Evolutionary conservation across 1,284 basidiomycete genomes (phyloP), one percentile per base, ranked within the genome.

Genomic region (Fomitopsis schrenkii): DNA sequence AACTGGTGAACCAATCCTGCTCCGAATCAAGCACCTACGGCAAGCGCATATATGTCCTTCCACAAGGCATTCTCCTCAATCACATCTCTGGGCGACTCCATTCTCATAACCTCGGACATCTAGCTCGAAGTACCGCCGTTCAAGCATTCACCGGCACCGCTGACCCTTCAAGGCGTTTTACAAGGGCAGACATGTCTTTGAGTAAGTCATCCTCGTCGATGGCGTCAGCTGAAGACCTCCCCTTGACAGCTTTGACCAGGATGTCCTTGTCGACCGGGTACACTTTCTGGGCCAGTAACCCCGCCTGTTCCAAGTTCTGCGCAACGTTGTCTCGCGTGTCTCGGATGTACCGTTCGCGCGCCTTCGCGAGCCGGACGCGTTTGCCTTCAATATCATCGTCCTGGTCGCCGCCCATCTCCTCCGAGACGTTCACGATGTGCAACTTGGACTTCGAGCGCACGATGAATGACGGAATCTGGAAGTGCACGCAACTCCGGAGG

Each of bases 201-300:
- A 58, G 12, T 14, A 58, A 22, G 9, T 41, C 38, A 30, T 26
- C 33, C 36, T 58, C 57, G 44, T 58, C 57, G 28, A 58, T 50
- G 48, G 7, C 22, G 19, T 58, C 48, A 15, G 12, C 22, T 2
- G 48, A 36, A n/a, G 36, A 5, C 40, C 19, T 58, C 9, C 57
- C 46, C 15, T 42, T 36, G 33, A 41, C 35, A 5, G 28, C 28
- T 17, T 58, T 33, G 3, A 58, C 57, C 19, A 58, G 12, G 30
- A 5, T 9, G 46, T 58, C 57, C 46, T 52, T 59, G 42, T 60
- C 59, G 33, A 60, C 44, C 35, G 55, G 12, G 36, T 60, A 60
- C n/a, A 60, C 53, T 22, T 44, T 15, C 41, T 60, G 52, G 6
- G 54, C 15, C 10, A 35, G 41, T n/a, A 60, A 17, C 5, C 38